Evolutionary conservation across 768 basidiomycete species (phyloP).

Genomic region (Gyrodon lividus): DNA sequence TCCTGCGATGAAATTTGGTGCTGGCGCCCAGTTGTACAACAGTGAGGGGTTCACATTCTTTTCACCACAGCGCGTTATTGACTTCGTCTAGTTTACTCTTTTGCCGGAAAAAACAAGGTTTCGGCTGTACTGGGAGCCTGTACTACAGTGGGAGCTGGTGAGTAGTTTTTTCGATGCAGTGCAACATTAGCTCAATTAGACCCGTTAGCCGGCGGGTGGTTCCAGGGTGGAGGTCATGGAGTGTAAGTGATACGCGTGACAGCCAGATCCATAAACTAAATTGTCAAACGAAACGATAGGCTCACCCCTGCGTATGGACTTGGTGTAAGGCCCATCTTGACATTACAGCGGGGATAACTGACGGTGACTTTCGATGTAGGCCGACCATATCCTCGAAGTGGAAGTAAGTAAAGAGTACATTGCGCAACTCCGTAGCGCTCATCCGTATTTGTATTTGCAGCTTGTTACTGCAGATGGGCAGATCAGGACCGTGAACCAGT

Average conservation of each 20-base stretch:
- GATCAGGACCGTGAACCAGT: conserved; percentile 38
- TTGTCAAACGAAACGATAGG: background rate
- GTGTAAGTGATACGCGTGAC: conserved; percentile 7
- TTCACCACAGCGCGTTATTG: background rate
- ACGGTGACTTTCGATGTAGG: conserved; percentile 28
- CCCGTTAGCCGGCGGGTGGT: conserved; percentile 44
- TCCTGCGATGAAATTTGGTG: conserved; percentile 19
- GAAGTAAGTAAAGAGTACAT: conserved; percentile 8
- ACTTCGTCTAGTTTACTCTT: conserved; percentile 14
- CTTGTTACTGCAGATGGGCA: conserved; percentile 43
- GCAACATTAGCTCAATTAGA: background rate
- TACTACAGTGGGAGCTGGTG: conserved; percentile 20
- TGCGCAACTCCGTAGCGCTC: background rate
- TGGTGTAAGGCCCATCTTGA: conserved; percentile 24
- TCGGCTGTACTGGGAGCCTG: conserved; percentile 18
- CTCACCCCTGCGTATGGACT: conserved; percentile 44
- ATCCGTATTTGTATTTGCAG: background rate
- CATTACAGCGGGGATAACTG: background rate
- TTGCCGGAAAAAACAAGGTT: conserved; percentile 13
- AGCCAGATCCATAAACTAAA: background rate
- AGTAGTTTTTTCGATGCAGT: background rate
- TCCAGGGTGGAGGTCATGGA: conserved; percentile 50
- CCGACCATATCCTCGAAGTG: conserved; percentile 47
- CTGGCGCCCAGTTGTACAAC: conserved; percentile 13
- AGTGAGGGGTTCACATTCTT: conserved; percentile 4